Conservation (phyloP, 1,284 basidiomycete species). For the Apiotrichum siamense region DNA sequence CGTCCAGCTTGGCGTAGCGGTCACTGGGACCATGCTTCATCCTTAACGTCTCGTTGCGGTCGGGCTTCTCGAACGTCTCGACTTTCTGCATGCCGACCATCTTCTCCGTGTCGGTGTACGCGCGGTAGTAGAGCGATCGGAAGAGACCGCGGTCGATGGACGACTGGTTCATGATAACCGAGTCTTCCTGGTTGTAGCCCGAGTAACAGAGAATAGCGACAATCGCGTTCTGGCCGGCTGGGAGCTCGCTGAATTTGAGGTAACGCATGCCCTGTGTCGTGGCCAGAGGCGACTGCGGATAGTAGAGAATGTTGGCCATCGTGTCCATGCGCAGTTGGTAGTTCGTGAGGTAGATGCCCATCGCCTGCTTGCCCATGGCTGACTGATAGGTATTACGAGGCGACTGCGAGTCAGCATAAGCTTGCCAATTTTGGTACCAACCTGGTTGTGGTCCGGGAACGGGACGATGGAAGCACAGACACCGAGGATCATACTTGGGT, state of each 20-base stretch:
- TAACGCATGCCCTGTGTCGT: constrained; percentile 99
- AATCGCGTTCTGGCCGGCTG: constrained; percentile 96
- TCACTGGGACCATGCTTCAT: constrained; percentile 87
- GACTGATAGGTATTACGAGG: constrained; percentile 99
- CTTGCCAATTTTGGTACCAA: constrained; percentile 46
- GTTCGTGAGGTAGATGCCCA: constrained; percentile 97
- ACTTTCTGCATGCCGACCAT: constrained; percentile 85
- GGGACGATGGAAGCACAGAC: constrained; percentile 98
- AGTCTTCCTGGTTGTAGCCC: constrained; percentile 99
- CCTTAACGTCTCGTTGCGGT: constrained; percentile 82
- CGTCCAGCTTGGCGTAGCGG: constrained; percentile 90
- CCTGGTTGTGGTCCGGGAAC: constrained; percentile 99
- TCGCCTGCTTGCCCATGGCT: constrained; percentile 99
- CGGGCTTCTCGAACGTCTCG: constrained; percentile 97
- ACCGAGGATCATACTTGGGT: constrained; percentile 97
- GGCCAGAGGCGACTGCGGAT: constrained; percentile 97
- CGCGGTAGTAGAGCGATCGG: constrained; percentile 97
- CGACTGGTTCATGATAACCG: constrained; percentile 99
- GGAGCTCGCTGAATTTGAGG: constrained; percentile 92
- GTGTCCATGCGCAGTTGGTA: constrained; percentile 96
- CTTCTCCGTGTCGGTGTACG: constrained; percentile 98
- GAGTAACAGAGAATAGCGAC: constrained; percentile 98
- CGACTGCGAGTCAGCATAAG: constrained; percentile 56
- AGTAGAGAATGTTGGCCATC: constrained; percentile 98
- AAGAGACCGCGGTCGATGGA: constrained; percentile 97